Evolutionary conservation across 352 stramenopile species (phyloP).

Genomic region (Globisporangium paddicum): DNA sequence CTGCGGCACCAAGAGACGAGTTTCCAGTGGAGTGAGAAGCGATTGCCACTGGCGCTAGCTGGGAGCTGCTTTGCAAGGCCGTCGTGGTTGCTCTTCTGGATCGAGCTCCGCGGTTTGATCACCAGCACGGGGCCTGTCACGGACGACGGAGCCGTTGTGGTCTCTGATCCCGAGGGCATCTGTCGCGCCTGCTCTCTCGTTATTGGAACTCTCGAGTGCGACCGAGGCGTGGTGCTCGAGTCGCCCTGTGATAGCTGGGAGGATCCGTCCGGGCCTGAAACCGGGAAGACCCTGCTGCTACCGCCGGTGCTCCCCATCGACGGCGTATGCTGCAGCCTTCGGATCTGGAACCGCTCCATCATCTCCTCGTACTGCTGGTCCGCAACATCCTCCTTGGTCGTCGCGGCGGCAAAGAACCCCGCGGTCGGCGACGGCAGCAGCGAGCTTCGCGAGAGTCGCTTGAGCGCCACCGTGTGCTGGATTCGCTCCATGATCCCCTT

Average conservation of each 20-base stretch:
- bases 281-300: too few relatives aligned
- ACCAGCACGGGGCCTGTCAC: background rate
- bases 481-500: background rate
- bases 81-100: background rate
- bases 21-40: constrained; percentile 6
- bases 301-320: background rate
- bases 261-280: too few relatives aligned
- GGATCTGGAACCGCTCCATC: constrained; percentile 51
- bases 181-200: background rate
- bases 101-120: background rate
- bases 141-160: background rate
- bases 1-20: background rate
- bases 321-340: constrained; percentile 15
- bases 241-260: too few relatives aligned
- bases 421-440: background rate
- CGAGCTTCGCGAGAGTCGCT: constrained; percentile 3
- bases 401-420: background rate
- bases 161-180: background rate
- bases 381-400: background rate
- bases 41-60: background rate
- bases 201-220: background rate
- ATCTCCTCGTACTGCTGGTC: constrained; percentile 35
- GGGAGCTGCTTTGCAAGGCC: background rate
- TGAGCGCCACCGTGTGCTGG: background rate
- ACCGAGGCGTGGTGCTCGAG: background rate